Evolutionary conservation across 495 filamentous ascomycete genomes (phyloP), one percentile per base, ranked within the genome.

Genomic region (Aspergillus conjunctus): DNA sequence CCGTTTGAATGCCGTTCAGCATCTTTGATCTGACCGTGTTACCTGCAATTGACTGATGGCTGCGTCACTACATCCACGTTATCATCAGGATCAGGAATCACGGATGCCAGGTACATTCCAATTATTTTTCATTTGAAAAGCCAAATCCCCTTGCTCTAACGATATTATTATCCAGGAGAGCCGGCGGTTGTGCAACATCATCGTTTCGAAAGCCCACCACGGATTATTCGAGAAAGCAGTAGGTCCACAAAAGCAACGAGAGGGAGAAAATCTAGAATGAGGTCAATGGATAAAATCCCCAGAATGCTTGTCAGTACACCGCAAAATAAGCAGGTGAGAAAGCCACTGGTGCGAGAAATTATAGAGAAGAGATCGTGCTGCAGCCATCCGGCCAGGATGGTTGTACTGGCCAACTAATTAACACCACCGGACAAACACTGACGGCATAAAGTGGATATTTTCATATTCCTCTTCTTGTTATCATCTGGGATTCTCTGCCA

Each of bases 371-470:
- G 44, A 57, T 41, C 51, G 61, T 30, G 56, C 63, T 68, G 66
- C 66, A 68, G 66, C 60, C 63, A 66, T 63, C 66, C 66, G 66
- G 58, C 53, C 51, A 50, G 17, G 59, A 63, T 56, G 60, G 66
- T 65, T 64, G 65, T 68, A 64, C 65, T 66, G 63, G 39, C 58
- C 60, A 68, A 61, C 58, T 60, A 50, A 54, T 22, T 51, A 54
- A 21, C 66, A 62, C 58, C 51, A 61, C 63, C 54, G 34, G 58
- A 66, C 66, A 68, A 68, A 68, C 66, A 68, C 63, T 61, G 54
- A 51, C 62, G 55, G 58, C 51, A 54, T 50, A 54, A 20, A 60
- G 58, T 61, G 60, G 60, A 58, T 55, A 43, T 52, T 37, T 56
- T 26, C 26, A 2, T 26, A 26, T 26, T 26, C 5, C 5, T 26